A percentile compares a stretch with the other conserved stretches of the same genome.
phyloP scores from a whole-genome alignment of 202 grass and related monocot species.

The Carex sylvatica region DNA sequence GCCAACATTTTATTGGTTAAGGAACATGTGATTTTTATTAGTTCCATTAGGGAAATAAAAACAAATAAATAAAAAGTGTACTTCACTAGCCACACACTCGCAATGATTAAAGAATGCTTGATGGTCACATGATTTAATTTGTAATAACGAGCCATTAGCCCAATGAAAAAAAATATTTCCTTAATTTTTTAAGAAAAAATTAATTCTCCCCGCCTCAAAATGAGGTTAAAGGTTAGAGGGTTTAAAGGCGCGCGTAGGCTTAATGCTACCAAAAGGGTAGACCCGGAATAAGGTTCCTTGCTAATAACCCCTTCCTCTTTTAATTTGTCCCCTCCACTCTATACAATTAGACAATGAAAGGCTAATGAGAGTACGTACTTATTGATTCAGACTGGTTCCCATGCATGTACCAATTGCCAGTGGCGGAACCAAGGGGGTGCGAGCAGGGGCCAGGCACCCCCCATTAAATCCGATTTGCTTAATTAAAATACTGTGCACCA shows the following conservation, averaged over 20 bases:
- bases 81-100: slow-evolving; percentile 15
- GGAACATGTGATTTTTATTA: neutral
- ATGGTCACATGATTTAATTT: slow-evolving; percentile 32
- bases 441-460: too few species aligned
- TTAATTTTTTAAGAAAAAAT: neutral
- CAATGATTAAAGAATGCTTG: slow-evolving; percentile 33
- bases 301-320: slow-evolving; percentile 11
- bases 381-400: neutral
- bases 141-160: slow-evolving; percentile 24
- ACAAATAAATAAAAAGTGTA: too few species aligned
- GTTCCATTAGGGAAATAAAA: neutral
- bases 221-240: slow-evolving; percentile 25
- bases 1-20: neutral
- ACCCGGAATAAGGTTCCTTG: slow-evolving; percentile 25
- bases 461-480: too few species aligned
- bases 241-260: slow-evolving; percentile 18
- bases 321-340: slow-evolving; percentile 33
- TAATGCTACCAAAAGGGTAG: slow-evolving; percentile 33
- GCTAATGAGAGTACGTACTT: slow-evolving; percentile 28
- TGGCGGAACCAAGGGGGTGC: too few species aligned
- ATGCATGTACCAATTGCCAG: too few species aligned
- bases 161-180: neutral
- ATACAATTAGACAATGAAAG: slow-evolving; percentile 30
- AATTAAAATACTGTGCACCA: too few species aligned
- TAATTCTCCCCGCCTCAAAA: slow-evolving; percentile 8